Evolutionary conservation across 148 eudicot genomes (phyloP), one percentile per base, ranked within the genome.

Genomic region (Rhododendron griersonianum): DNA sequence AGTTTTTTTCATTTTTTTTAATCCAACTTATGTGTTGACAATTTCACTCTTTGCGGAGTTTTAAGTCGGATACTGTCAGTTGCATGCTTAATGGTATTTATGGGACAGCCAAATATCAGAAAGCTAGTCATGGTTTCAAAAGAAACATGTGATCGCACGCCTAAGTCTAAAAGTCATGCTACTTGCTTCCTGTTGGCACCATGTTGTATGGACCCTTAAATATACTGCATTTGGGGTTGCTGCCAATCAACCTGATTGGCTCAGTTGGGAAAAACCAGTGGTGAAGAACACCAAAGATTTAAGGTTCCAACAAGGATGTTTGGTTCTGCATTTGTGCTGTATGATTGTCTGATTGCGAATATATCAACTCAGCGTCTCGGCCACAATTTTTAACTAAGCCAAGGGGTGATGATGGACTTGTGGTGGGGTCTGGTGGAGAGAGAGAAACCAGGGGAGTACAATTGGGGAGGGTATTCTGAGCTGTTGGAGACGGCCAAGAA

Each of bases 351-450:
- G 30, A 78, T 21, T 7, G 15, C 19, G 25, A 11, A 44, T 3
- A 21, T 19, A 71, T 74, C 33, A 41, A 7, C 45, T 44, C 25
- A 19, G 44, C 7, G 30, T 28, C 30, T 28, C 30, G 0, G 30
- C 48, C 5, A 2, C 0, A 75, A 75, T 11, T 75, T 15, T 35
- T 35, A 16, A 1, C 47, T 37, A 35, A 75, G 23, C 18, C 39
- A 95, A 67, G 99, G 99, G 75, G 85, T 96, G 25, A 96, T 96
- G 99, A 89, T 96, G 94, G 99, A 96, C 81, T 96, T 94, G 74
- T 96, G 99, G 99, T 96, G 99, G 99, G 99, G 98, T 1, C 85
- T 96, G 87, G 99, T 96, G 76, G 99, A 96, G 92, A 91, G 93
- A 44, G 99, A 96, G 1, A 15, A 47, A 4, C 98, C 98, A 0